A percentile compares a stretch with the other conserved stretches of the same genome.
Evolutionary conservation across 495 filamentous ascomycete species (phyloP).

Genomic region (Platismatia glauca): DNA sequence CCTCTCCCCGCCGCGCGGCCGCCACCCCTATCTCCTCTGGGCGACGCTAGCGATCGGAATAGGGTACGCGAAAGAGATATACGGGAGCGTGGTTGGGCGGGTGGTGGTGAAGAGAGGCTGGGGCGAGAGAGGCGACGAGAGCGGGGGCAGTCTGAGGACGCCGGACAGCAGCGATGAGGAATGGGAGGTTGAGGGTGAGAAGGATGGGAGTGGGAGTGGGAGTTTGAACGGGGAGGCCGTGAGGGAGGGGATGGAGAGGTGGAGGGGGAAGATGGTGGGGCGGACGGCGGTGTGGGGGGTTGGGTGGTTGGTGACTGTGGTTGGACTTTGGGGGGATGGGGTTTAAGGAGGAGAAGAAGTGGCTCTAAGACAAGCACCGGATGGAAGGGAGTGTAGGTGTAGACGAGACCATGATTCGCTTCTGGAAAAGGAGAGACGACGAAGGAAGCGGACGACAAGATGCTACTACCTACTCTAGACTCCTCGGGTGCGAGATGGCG

Average conservation of each 20-base stretch:
- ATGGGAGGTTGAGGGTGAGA: constrained; percentile 51
- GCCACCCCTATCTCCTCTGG: constrained; percentile 84
- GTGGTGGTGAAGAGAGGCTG: constrained; percentile 22
- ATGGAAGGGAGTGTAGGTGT: background rate
- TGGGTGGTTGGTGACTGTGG: constrained; percentile 64
- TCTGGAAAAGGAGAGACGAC: no score
- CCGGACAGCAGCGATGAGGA: constrained; percentile 48
- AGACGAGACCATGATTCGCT: no score
- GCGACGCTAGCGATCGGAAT: constrained; percentile 49
- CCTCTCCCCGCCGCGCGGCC: constrained; percentile 57
- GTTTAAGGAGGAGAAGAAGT: background rate
- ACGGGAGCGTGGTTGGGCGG: constrained; percentile 25
- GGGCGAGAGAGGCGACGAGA: constrained; percentile 23
- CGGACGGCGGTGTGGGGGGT: constrained; percentile 53
- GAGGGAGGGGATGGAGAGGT: constrained; percentile 56
- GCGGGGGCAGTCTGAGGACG: constrained; percentile 25
- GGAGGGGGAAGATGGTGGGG: constrained; percentile 50
- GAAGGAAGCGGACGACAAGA: no score
- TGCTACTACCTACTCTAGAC: no score
- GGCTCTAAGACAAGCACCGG: background rate
- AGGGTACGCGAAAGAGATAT: constrained; percentile 40
- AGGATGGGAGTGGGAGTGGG: constrained; percentile 26
- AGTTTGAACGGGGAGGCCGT: constrained; percentile 73
- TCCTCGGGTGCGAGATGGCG: background rate
- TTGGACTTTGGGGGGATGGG: constrained; percentile 87